Evolutionary conservation across 257 asterid genomes (phyloP), one percentile per base, ranked within the genome.

Genomic region (Paraleonurus japonicus): DNA sequence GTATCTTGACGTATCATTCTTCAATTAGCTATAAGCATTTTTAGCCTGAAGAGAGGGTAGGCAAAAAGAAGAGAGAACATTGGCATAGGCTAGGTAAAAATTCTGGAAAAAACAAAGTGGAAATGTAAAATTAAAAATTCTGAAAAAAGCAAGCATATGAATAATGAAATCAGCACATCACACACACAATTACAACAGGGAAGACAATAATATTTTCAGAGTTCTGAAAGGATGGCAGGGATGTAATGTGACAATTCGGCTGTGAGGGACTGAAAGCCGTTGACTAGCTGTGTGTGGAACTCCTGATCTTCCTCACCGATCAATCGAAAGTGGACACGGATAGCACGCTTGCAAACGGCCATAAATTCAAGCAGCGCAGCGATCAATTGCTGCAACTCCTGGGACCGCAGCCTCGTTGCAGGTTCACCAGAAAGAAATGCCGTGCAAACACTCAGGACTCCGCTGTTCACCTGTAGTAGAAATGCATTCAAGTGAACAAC

Each of bases 371-470:
- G 90, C 47, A 95, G 92, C 1, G 99, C 99, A 12, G 99, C 99
- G 39, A 95, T 92, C 57, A 95, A 87, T 66, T 95, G 99, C 78
- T 95, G 99, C 17, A 95, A 69, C 81, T 95, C 99, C 85, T 95
- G 99, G 1, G 99, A 95, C 3, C 98, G 87, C 78, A 92, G 86
- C 88, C 99, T 85, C 0, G 99, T 95, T 65, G 99, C 99, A 20
- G 99, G 99, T 69, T 95, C 99, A 30, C 99, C 99, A 1, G 99
- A 95, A 17, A 95, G 98, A 85, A 95, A 95, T 39, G 99, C 99
- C 13, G 99, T 95, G 61, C 99, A 95, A 6, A 95, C 98, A 70
- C 99, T 92, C 45, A 92, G 89, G 70, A 95, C 98, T 50, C 99
- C 99, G 65, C 99, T 95, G 77, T 95, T 95, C 77, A 94, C 99